phyloP scores from a whole-genome alignment of 495 filamentous ascomycete genomes.

The Cercophora samala region DNA sequence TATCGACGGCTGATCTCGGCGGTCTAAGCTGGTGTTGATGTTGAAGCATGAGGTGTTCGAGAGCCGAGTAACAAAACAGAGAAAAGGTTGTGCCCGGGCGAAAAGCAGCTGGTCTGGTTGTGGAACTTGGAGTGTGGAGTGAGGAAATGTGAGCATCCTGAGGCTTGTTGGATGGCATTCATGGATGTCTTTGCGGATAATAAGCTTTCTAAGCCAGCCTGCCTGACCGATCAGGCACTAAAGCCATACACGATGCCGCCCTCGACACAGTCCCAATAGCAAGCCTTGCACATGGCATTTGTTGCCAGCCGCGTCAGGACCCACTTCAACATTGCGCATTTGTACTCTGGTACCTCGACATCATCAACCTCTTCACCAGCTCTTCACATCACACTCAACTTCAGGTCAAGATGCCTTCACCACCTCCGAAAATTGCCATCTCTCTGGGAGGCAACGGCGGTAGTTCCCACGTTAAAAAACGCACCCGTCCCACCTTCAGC shows the following conservation, averaged over 20 bases:
- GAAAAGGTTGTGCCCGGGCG: not conserved
- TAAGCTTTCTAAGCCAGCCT: not conserved
- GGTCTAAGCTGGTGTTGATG: not conserved
- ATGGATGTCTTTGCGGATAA: not conserved
- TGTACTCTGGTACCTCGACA: not conserved
- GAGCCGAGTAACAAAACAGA: not conserved
- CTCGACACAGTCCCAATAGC: not conserved
- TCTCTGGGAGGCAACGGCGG: slow-evolving; percentile 32
- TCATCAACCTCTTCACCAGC: not conserved
- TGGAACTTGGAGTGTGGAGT: not conserved
- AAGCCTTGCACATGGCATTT: not conserved
- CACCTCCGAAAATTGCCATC: slow-evolving; percentile 37
- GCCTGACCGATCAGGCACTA: not conserved
- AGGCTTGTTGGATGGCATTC: not conserved
- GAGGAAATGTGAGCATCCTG: not conserved
- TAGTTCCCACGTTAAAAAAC: slow-evolving; percentile 27
- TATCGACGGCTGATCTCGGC: not conserved
- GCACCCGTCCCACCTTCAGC: slow-evolving; percentile 32
- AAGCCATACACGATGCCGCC: not conserved
- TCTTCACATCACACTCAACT: not conserved
- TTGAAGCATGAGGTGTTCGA: not conserved
- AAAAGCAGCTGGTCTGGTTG: not conserved
- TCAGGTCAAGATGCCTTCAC: not conserved
- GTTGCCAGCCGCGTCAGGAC: not conserved
- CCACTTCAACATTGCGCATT: not conserved